phyloP scores from a whole-genome alignment of 768 basidiomycete species.

The Pisolithus albus region DNA sequence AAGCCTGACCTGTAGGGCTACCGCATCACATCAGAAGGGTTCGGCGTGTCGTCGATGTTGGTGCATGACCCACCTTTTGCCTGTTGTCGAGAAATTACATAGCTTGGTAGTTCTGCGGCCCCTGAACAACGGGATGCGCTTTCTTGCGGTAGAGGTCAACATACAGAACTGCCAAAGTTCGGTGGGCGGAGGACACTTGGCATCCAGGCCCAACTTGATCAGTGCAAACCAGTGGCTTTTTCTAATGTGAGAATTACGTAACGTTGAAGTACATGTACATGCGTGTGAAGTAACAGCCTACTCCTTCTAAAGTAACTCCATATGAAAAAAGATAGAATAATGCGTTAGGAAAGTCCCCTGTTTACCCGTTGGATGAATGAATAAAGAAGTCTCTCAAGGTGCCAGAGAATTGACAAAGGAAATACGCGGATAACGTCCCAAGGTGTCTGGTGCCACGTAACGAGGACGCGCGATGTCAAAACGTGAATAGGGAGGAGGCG shows the following conservation, averaged over 20 bases:
- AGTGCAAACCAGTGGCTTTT: too few species aligned
- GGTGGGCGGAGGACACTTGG: neutral
- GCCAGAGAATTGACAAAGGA: conserved; percentile 6
- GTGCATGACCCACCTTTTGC: conserved; percentile 36
- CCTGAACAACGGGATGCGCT: conserved; percentile 16
- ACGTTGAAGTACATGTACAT: too few species aligned
- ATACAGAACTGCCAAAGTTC: conserved; percentile 13
- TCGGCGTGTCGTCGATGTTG: neutral
- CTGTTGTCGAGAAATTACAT: conserved; percentile 30
- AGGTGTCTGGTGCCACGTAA: conserved; percentile 10
- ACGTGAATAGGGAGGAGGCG: conserved; percentile 22
- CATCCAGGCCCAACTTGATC: too few species aligned
- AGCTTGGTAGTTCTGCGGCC: conserved; percentile 41
- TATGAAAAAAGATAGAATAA: too few species aligned
- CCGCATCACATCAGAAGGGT: conserved; percentile 9
- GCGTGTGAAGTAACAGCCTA: too few species aligned
- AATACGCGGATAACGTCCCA: conserved; percentile 25
- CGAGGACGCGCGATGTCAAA: conserved; percentile 18
- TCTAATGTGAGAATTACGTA: neutral
- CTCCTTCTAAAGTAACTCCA: too few species aligned
- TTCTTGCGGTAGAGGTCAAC: conserved; percentile 22
- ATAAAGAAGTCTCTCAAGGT: neutral
- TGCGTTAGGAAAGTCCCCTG: neutral
- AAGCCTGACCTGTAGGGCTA: conserved; percentile 56
- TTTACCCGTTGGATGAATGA: neutral